Base-by-base conservation (phyloP, 2,329 filamentous ascomycete species). In the Capronia coronata region DNA sequence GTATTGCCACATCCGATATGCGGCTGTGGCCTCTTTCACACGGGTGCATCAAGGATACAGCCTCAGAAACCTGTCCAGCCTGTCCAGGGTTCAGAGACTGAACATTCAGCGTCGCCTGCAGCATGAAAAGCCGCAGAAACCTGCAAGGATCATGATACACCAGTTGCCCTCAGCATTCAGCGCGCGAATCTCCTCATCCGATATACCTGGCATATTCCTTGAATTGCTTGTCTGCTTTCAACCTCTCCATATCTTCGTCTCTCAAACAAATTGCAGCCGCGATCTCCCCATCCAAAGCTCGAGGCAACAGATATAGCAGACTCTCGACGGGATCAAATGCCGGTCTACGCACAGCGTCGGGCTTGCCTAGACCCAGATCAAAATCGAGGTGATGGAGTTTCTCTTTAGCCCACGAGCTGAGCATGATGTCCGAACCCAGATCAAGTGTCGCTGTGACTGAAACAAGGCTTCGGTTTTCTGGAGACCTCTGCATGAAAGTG, bases 351-450 rank as follows among this genome's bases (percentile, higher is more conserved):
- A 79, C 75, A 0, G 65, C 66, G 47, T 69, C 68, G 0, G 76
- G 73, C 14, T 55, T 64, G 0, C 76, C 76, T 2, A 79, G 54
- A 0, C 68, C 70, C 1, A 71, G 54, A 0, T 66, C 65, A 48
- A 80, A 80, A 38, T 78, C 72, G 4, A 73, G 62, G 0, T 68
- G 62, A 53, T 73, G 75, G 13, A 64, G 66, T 2, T 69, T 62
- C 2, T 75, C 59, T 44, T 75, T 74, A 0, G 70, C 68, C 77
- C 76, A 81, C 1, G 76, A 80, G 49, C 74, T 79, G 4, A 80
- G 52, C 66, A 74, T 72, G 2, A 80, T 62, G 32, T 78, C 75
- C 0, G 59, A 61, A 0, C 68, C 60, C 0, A 65, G 54, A 23
- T 74, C 65, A 2, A 73, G 46, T 2, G 56, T 61, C 67, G 1